Percentiles rank a stretch among this genome's conserved stretches.
Conservation (phyloP, 2,329 filamentous ascomycete genomes). For the Trichoderma semiorbis region DNA sequence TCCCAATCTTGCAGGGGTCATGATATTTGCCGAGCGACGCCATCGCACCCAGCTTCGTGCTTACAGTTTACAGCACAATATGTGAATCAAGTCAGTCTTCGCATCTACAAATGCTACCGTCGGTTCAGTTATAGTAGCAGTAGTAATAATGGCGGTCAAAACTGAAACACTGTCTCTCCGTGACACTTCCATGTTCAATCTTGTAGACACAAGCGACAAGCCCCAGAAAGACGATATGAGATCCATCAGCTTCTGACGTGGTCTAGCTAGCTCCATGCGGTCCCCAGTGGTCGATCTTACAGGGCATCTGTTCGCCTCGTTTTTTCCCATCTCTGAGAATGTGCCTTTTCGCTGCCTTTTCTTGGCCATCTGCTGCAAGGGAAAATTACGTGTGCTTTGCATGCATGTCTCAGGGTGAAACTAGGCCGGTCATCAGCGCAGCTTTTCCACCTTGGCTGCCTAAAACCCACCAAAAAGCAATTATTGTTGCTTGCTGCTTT, state of each 20-base stretch:
- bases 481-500: background rate
- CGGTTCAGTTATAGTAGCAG: background rate
- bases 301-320: background rate
- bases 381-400: background rate
- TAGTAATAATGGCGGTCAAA: conserved; percentile 1
- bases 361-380: background rate
- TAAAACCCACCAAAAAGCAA: background rate
- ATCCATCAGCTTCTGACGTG: background rate
- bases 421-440: background rate
- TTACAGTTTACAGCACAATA: no score
- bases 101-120: background rate
- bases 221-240: no score
- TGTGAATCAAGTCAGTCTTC: background rate
- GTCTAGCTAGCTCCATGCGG: background rate
- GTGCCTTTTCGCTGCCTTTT: background rate
- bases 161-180: background rate
- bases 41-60: background rate
- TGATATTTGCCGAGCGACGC: background rate
- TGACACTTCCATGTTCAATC: background rate
- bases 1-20: background rate
- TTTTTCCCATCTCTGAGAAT: no score
- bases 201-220: background rate
- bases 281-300: background rate
- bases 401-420: background rate
- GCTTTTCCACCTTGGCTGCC: background rate